Conservation (phyloP, 495 filamentous ascomycete genomes). For the Penicillium longicatenatum region DNA sequence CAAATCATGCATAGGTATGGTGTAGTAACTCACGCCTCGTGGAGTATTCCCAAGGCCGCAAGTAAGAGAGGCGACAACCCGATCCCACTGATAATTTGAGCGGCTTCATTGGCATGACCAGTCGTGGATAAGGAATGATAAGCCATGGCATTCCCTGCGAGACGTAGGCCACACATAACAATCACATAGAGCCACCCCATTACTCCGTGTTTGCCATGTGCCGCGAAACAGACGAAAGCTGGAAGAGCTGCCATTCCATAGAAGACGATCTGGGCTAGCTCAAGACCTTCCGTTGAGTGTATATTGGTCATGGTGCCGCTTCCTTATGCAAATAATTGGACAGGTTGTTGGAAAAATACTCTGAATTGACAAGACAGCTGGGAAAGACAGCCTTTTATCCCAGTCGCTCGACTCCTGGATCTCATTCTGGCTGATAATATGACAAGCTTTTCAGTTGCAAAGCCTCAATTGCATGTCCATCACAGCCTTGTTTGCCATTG, state of each 20-base stretch:
- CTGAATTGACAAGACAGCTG: not conserved
- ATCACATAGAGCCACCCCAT: constrained; percentile 44
- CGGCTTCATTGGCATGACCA: constrained; percentile 18
- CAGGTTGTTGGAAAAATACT: not conserved
- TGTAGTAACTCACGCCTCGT: constrained; percentile 37
- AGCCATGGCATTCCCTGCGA: constrained; percentile 38
- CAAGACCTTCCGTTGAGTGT: constrained; percentile 23
- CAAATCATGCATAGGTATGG: not conserved
- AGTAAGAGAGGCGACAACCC: constrained; percentile 46
- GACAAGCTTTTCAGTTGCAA: not conserved
- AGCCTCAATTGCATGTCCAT: not conserved
- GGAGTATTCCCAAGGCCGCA: constrained; percentile 36
- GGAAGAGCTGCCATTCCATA: constrained; percentile 36
- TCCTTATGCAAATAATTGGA: not conserved
- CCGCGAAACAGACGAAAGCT: constrained; percentile 32
- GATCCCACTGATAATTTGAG: constrained; percentile 40
- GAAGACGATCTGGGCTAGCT: constrained; percentile 35
- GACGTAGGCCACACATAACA: constrained; percentile 38
- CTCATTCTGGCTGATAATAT: not conserved
- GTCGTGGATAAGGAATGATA: constrained; percentile 23
- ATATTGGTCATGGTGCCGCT: constrained; percentile 8
- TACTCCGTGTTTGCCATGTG: constrained; percentile 37
- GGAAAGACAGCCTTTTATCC: not conserved
- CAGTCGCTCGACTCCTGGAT: not conserved
- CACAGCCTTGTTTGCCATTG: not conserved